These are phyloP conservation scores for Vigna hirtella DNA, from an alignment of 306 rosid species.

Conservation along the genomic window DNA sequence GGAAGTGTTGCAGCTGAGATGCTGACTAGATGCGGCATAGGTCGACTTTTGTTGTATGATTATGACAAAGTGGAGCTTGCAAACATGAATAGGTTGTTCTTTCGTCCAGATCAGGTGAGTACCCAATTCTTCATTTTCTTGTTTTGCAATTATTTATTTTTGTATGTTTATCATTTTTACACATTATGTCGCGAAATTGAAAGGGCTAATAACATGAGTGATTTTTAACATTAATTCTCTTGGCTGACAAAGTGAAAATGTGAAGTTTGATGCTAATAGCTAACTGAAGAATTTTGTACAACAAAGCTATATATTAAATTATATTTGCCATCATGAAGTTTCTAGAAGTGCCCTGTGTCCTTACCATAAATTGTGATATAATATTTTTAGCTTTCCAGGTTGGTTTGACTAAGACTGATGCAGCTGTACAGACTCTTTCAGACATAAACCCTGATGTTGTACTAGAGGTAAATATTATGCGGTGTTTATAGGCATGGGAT, in stretches of 20 bases:
- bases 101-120: slow-evolving; percentile 94
- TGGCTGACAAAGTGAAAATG: slow-evolving; percentile 5
- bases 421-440: slow-evolving; percentile 91
- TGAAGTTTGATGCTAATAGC: slow-evolving; percentile 26
- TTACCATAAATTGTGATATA: slow-evolving; percentile 17
- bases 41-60: slow-evolving; percentile 95
- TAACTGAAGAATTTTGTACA: slow-evolving; percentile 11
- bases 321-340: slow-evolving; percentile 25
- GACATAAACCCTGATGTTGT: slow-evolving; percentile 96
- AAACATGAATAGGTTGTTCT: slow-evolving; percentile 96
- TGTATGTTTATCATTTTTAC: background rate
- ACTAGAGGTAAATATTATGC: slow-evolving; percentile 68
- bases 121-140: slow-evolving; percentile 26
- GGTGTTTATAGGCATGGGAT: slow-evolving; percentile 20
- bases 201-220: slow-evolving; percentile 31
- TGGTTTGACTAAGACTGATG: slow-evolving; percentile 98
- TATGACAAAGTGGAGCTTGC: slow-evolving; percentile 99
- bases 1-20: slow-evolving; percentile 99
- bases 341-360: slow-evolving; percentile 33
- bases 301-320: background rate
- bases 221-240: background rate
- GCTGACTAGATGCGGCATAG: slow-evolving; percentile 98
- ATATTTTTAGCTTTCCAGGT: slow-evolving; percentile 57
- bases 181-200: slow-evolving; percentile 15
- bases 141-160: slow-evolving; percentile 4